Percentiles rank a stretch among this genome's conserved stretches.
These are phyloP conservation scores for Furcasterigmium sp. DNA, from an alignment of 2,329 filamentous ascomycete species.

Conservation along the genomic window DNA sequence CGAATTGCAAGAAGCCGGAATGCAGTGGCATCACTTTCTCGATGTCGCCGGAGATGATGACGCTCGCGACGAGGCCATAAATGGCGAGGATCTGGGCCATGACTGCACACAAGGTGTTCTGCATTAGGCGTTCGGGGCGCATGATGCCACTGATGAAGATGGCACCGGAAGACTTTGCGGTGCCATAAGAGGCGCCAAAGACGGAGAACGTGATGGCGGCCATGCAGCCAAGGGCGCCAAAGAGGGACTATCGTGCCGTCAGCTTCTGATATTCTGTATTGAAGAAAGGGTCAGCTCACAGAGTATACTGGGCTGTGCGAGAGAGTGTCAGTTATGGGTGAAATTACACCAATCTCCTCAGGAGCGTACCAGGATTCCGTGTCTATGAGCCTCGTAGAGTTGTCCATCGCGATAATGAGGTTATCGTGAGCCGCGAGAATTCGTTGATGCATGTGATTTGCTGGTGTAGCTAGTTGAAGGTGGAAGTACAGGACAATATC, in stretches of 20 bases:
- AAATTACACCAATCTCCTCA: background rate
- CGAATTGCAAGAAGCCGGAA: conserved; percentile 37
- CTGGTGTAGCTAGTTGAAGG: too few relatives aligned
- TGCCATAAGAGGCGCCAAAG: conserved; percentile 40
- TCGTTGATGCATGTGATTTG: too few relatives aligned
- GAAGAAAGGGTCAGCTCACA: conserved; percentile 20
- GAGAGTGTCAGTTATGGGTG: background rate
- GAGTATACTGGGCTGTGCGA: conserved; percentile 35
- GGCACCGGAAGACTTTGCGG: conserved; percentile 34
- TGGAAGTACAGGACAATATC: too few relatives aligned
- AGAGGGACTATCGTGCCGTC: conserved; percentile 35
- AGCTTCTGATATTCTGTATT: too few relatives aligned
- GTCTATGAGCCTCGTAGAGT: too few relatives aligned
- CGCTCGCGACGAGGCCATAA: conserved; percentile 38
- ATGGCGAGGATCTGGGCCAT: conserved; percentile 44
- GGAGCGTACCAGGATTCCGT: conserved; percentile 29
- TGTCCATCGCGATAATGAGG: too few relatives aligned
- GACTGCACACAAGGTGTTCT: conserved; percentile 39
- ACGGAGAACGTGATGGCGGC: conserved; percentile 47
- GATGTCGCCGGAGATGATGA: conserved; percentile 36
- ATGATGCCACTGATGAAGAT: conserved; percentile 38
- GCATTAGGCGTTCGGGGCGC: conserved; percentile 37
- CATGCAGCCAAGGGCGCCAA: conserved; percentile 34
- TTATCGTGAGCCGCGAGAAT: too few relatives aligned
- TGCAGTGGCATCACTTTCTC: conserved; percentile 35